A percentile compares a stretch with the other conserved stretches of the same genome.
These are phyloP conservation scores for Tympanopsis confertula DNA, from an alignment of 2,329 filamentous ascomycete genomes.

Conservation along the genomic window DNA sequence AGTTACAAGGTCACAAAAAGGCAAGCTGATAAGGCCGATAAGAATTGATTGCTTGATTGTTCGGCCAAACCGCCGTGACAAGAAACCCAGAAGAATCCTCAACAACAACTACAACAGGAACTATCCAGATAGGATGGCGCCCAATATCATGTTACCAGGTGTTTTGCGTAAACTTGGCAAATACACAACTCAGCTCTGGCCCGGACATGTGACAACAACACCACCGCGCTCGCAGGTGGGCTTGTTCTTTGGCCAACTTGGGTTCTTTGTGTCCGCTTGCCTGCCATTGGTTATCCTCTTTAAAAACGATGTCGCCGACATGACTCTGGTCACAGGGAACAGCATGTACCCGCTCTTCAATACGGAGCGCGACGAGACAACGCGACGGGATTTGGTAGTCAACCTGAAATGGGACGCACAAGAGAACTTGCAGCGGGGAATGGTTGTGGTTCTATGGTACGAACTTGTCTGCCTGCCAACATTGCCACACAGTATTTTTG, in stretches of 20 bases:
- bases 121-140: no score
- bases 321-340: constrained; percentile 43
- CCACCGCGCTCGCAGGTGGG: constrained; percentile 9
- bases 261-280: constrained; percentile 48
- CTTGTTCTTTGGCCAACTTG: constrained; percentile 34
- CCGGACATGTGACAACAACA: not conserved
- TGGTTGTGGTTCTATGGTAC: constrained; percentile 63
- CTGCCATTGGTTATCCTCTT: constrained; percentile 50
- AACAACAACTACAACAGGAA: no score
- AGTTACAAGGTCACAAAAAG: no score
- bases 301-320: constrained; percentile 46
- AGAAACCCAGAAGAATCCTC: no score
- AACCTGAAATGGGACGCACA: constrained; percentile 47
- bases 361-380: constrained; percentile 45
- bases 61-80: no score
- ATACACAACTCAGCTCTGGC: no score
- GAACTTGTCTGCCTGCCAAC: not conserved
- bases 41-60: no score
- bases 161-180: no score
- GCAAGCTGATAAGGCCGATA: no score
- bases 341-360: constrained; percentile 76
- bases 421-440: constrained; percentile 52
- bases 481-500: constrained; percentile 4
- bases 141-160: no score
- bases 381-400: constrained; percentile 40